Base-by-base conservation (phyloP, 2,329 filamentous ascomycete genomes). In the Clonostachys chloroleuca region DNA sequence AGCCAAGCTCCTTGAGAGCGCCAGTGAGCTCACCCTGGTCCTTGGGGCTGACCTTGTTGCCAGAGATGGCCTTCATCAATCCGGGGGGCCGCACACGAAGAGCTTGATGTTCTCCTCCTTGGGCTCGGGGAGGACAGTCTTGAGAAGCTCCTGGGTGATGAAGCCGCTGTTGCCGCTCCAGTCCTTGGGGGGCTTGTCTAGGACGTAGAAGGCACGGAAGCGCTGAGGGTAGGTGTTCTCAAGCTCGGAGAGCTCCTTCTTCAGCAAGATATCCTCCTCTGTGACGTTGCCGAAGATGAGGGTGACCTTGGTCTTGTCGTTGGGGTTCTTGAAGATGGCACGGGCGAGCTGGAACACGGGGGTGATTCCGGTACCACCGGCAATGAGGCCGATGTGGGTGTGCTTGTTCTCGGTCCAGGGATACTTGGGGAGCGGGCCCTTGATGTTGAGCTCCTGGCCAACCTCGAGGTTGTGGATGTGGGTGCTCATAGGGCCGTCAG, bases 251-350 rank as follows among this genome's bases (percentile, higher is more conserved):
- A 92, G 81, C 74, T 99, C 89, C 59, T 82, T 79, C 78, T 90
- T 92, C 59, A 99, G 74, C 44, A 99, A 78, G 52, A 99, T 96
- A 63, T 99, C 94, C 54, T 92, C 81, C 74, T 97, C 89, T 24
- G 74, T 75, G 50, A 96, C 72, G 74, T 97, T 99, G 56, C 90
- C 94, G 63, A 92, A 96, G 36, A 99, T 81, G 34, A 99, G 83
- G 6, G 92, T 97, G 40, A 99, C 91, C 77, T 96, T 95, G 59
- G 94, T 99, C 82, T 94, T 92, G 75, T 99, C 94, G 40, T 89
- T 82, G 51, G 92, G 90, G 81, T 96, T 95, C 71, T 86, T 89
- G 84, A 97, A 95, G 73, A 99, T 96, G 63, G 85, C 80, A 52
- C 89, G 89, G 54, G 83, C 77, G 42, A 99, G 84, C 77, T 99